Evolutionary conservation across 169 alveolate genomes (phyloP), one percentile per base, ranked within the genome.

Genomic region (Perkinsus chesapeaki): DNA sequence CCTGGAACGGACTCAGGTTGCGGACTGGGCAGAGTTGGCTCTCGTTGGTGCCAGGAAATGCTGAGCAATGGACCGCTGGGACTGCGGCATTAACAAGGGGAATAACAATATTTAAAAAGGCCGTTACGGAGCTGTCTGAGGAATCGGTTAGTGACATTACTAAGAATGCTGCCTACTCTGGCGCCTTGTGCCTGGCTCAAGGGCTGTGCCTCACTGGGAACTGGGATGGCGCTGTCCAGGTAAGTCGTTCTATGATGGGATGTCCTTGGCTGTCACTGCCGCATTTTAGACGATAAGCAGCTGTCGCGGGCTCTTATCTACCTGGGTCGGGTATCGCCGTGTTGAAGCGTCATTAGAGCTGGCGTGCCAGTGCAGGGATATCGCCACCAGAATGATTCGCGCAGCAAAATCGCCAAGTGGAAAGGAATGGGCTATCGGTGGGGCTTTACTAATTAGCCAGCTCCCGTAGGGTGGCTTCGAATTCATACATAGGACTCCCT

Each of bases 21-120:
- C 82, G 82, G 37, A 60, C 82, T 60, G 82, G 82, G 12, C 82
- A 60, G 82, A 60, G 82, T 60, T 60, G 82, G 82, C 82, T 60
- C 37, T 60, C 82, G 27, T 60, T 60, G 31, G 0, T 34, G 7
- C 27, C 82, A 0, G 82, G 82, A 60, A 34, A 34, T 60, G 82
- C 82, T 12, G 82, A 60, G 23, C 31, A 60, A 60, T 60, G 82
- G 82, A 16, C 82, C 12, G 82, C 82, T 20, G 82, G 37, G 37
- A 60, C 12, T 34, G 31, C 12, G 12, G 82, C 82, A 5, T 16
- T 60, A 23, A 60, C 82, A 60, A 1, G 31, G 27, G 82, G 82
- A 60, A 60, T 60, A 27, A 60, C 82, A 0, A 60, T 60, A 12
- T 60, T 60, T 34, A 60, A 60, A 34, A 60, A 60, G 31, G 82